phyloP scores from a whole-genome alignment of 495 filamentous ascomycete genomes.

The Penicillium salamii region DNA sequence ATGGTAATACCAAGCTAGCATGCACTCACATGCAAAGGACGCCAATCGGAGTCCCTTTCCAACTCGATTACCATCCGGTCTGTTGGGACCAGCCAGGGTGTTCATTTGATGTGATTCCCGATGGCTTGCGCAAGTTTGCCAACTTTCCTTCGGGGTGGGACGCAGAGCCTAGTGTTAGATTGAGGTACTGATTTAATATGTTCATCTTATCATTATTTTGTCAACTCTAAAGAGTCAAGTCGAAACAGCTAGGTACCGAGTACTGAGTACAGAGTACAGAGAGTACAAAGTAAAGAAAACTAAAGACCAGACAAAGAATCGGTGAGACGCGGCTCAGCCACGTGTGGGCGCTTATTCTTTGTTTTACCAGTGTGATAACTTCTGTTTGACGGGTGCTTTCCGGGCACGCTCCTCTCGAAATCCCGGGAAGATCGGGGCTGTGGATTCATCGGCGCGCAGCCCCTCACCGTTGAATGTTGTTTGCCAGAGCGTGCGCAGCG shows the following conservation, averaged over 20 bases:
- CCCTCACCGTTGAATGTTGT: conserved; percentile 73
- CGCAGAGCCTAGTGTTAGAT: not conserved
- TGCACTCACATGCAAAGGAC: too few relatives aligned
- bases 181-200: not conserved
- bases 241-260: not conserved
- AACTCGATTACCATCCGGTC: not conserved
- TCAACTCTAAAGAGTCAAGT: conserved; percentile 31
- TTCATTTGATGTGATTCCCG: not conserved
- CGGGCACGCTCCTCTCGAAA: conserved; percentile 35
- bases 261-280: too few relatives aligned
- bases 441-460: conserved; percentile 49
- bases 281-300: too few relatives aligned
- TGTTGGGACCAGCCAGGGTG: not conserved
- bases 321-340: conserved; percentile 14
- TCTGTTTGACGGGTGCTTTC: conserved; percentile 21
- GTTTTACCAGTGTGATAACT: conserved; percentile 5
- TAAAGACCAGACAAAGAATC: conserved; percentile 10
- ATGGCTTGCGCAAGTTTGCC: not conserved
- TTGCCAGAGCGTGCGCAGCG: conserved; percentile 62
- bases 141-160: not conserved
- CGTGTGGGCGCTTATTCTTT: conserved; percentile 10
- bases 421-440: conserved; percentile 29
- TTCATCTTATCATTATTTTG: conserved; percentile 23
- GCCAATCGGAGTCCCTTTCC: not conserved
- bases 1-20: too few relatives aligned